phyloP scores from a whole-genome alignment of 495 filamentous ascomycete genomes.

The Penicillium canescens region DNA sequence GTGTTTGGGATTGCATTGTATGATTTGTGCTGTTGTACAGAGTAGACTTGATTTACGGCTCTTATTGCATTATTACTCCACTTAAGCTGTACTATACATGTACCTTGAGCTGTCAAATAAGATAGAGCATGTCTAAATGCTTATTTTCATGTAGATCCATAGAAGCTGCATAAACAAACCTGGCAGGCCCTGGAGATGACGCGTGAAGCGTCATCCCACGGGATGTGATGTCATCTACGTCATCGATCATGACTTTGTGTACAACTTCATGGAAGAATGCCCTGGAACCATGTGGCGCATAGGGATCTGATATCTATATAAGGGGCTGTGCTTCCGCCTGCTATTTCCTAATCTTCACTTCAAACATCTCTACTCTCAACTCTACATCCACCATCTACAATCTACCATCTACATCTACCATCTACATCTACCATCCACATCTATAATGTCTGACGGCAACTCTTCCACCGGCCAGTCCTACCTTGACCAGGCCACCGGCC shows the following conservation, averaged over 20 bases:
- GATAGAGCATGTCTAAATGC: too few species aligned
- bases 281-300: constrained; percentile 5
- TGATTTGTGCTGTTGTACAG: too few species aligned
- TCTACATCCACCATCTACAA: constrained; percentile 2
- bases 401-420: neutral
- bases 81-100: too few species aligned
- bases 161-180: neutral
- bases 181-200: too few species aligned
- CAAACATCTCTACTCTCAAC: constrained; percentile 3
- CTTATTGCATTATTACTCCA: too few species aligned
- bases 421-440: neutral
- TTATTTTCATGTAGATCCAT: too few species aligned
- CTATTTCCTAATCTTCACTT: neutral
- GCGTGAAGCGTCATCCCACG: constrained; percentile 7
- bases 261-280: neutral
- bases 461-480: constrained; percentile 80
- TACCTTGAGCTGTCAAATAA: too few species aligned
- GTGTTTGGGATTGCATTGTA: too few species aligned
- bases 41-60: neutral
- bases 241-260: constrained; percentile 11
- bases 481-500: constrained; percentile 74
- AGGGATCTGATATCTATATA: neutral
- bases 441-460: constrained; percentile 58
- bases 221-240: constrained; percentile 30
- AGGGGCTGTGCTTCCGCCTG: neutral